Conservation (phyloP, 108 stramenopile species). For the Asterionellopsis glacialis region DNA sequence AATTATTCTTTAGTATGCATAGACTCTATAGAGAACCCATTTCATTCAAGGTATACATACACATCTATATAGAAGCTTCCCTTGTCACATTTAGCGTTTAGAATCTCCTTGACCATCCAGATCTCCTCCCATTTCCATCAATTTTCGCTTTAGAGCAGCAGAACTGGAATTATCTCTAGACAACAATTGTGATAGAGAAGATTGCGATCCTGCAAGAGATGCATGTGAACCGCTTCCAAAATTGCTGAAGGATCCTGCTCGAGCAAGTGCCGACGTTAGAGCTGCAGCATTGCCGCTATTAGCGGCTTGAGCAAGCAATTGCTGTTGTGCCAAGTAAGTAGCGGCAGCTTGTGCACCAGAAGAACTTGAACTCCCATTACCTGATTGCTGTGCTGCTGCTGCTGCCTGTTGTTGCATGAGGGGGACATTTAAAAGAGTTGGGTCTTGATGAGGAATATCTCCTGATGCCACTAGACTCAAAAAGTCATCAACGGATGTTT, state of each 20-base stretch:
- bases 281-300: conserved; percentile 20
- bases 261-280: conserved; percentile 36
- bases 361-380: background rate
- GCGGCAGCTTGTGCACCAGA: conserved; percentile 23
- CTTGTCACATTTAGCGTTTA: conserved; percentile 1
- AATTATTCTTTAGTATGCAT: no score
- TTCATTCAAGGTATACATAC: no score
- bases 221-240: conserved; percentile 6
- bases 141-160: conserved; percentile 20
- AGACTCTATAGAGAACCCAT: no score
- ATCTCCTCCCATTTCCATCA: conserved; percentile 25
- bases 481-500: conserved; percentile 86
- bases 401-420: conserved; percentile 28
- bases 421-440: conserved; percentile 69
- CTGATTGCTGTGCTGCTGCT: background rate
- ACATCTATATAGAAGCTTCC: no score
- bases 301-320: conserved; percentile 40
- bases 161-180: conserved; percentile 1
- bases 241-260: conserved; percentile 33
- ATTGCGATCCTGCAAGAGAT: conserved; percentile 5
- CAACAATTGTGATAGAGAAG: conserved; percentile 15
- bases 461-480: conserved; percentile 80
- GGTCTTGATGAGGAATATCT: conserved; percentile 87
- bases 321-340: conserved; percentile 35
- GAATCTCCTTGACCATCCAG: conserved; percentile 11